phyloP scores from a whole-genome alignment of 169 alveolate species.

The Plasmodium gallinaceum region DNA sequence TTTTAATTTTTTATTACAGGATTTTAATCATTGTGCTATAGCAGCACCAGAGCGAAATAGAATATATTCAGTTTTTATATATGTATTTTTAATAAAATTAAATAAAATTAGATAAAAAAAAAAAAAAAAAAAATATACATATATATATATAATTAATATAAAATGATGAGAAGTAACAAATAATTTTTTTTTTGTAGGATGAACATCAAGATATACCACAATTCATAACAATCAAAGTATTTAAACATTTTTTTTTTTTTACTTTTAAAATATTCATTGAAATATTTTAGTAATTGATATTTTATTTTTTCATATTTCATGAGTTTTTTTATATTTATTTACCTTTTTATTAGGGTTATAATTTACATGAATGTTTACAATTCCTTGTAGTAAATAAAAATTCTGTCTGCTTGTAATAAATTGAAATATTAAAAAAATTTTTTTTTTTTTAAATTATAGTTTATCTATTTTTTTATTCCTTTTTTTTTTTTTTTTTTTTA shows the following conservation, averaged over 20 bases:
- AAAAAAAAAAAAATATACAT: background rate
- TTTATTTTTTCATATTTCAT: too few relatives aligned
- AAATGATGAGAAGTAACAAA: background rate
- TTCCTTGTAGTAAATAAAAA: slow-evolving; percentile 30
- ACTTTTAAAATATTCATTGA: too few relatives aligned
- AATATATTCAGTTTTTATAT: slow-evolving; percentile 36
- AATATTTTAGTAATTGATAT: too few relatives aligned
- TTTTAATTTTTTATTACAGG: slow-evolving; percentile 19
- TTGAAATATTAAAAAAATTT: background rate
- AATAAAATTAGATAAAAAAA: background rate
- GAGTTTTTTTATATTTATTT: background rate
- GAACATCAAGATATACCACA: slow-evolving; percentile 28
- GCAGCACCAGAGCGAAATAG: slow-evolving; percentile 59
- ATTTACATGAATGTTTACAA: slow-evolving; percentile 40
- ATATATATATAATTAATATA: background rate
- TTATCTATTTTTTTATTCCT: too few relatives aligned
- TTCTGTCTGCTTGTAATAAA: slow-evolving; percentile 42
- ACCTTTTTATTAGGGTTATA: slow-evolving; percentile 35
- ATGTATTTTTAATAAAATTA: slow-evolving; percentile 4
- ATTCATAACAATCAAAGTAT: slow-evolving; percentile 27
- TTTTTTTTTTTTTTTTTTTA: background rate
- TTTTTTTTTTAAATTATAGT: background rate
- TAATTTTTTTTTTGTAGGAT: slow-evolving; percentile 8
- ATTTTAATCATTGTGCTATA: slow-evolving; percentile 43
- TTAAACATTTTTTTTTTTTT: too few relatives aligned